Percentiles rank a stretch among this genome's conserved stretches.
These are phyloP conservation scores for Pseudomicrostroma phylloplanum DNA, from an alignment of 1,284 basidiomycete genomes.

Conservation along the genomic window DNA sequence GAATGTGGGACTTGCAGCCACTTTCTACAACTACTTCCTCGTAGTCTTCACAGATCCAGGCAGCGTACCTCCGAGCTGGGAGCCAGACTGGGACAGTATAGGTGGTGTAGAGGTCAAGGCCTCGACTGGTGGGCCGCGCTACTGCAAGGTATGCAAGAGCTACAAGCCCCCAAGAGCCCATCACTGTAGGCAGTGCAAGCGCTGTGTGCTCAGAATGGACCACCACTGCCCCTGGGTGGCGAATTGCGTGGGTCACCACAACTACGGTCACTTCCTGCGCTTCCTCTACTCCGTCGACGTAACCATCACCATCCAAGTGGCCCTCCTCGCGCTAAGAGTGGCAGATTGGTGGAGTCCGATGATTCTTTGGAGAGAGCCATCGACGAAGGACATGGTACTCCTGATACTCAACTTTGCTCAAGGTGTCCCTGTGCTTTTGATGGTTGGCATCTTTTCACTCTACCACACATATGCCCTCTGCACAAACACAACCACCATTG, in stretches of 20 bases:
- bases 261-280: constrained; percentile 51
- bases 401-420: constrained; percentile 79
- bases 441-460: constrained; percentile 67
- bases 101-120: constrained; percentile 22
- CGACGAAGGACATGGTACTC: constrained; percentile 67
- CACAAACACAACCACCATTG: constrained; percentile 87
- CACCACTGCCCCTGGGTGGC: constrained; percentile 56
- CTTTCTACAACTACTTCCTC: constrained; percentile 42
- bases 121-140: constrained; percentile 34
- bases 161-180: constrained; percentile 49
- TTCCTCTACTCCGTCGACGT: constrained; percentile 66
- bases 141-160: constrained; percentile 39
- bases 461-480: constrained; percentile 81
- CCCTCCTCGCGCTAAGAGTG: constrained; percentile 27
- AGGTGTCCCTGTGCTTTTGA: constrained; percentile 74
- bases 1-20: constrained; percentile 57
- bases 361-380: constrained; percentile 62
- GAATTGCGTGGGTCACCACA: constrained; percentile 56
- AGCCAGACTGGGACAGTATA: constrained; percentile 11
- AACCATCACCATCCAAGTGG: constrained; percentile 58
- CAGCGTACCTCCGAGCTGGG: constrained; percentile 33
- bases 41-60: constrained; percentile 37
- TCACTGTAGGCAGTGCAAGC: constrained; percentile 48
- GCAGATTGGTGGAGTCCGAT: constrained; percentile 30
- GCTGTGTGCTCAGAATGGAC: constrained; percentile 46